phyloP scores from a whole-genome alignment of 1,139 yeast species.

The Geotrichum histeridarum region DNA sequence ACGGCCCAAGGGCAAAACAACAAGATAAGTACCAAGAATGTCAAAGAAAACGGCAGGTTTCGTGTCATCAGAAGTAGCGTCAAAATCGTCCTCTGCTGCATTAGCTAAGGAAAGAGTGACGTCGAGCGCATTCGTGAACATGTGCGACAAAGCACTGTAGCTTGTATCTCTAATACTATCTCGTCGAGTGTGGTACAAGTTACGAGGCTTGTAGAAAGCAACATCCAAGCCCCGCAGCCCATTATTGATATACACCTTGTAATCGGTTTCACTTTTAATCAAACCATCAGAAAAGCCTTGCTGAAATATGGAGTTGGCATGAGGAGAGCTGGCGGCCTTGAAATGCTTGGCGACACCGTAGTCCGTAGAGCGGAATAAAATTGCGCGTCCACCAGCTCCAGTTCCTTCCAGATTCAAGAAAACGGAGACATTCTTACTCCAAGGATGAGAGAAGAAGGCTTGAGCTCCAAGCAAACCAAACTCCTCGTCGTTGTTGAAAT shows the following conservation, averaged over 20 bases:
- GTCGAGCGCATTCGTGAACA: conserved; percentile 68
- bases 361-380: conserved; percentile 79
- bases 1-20: conserved; percentile 48
- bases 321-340: conserved; percentile 50
- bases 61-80: conserved; percentile 25
- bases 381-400: conserved; percentile 87
- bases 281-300: conserved; percentile 74
- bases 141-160: conserved; percentile 70
- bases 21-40: conserved; percentile 51
- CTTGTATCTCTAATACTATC: conserved; percentile 66
- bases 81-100: conserved; percentile 40
- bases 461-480: conserved; percentile 83
- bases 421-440: conserved; percentile 58
- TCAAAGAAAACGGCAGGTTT: conserved; percentile 57
- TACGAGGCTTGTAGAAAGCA: conserved; percentile 71
- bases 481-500: conserved; percentile 87
- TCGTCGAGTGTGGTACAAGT: conserved; percentile 70
- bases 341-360: conserved; percentile 62
- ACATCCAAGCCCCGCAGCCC: conserved; percentile 82
- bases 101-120: conserved; percentile 44
- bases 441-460: conserved; percentile 67
- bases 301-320: conserved; percentile 73
- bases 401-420: conserved; percentile 92
- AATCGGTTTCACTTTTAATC: conserved; percentile 80
- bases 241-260: conserved; percentile 57